Evolutionary conservation across 768 basidiomycete species (phyloP), one percentile per base, ranked within the genome.

Genomic region (Dictyophora rubrovolvata): DNA sequence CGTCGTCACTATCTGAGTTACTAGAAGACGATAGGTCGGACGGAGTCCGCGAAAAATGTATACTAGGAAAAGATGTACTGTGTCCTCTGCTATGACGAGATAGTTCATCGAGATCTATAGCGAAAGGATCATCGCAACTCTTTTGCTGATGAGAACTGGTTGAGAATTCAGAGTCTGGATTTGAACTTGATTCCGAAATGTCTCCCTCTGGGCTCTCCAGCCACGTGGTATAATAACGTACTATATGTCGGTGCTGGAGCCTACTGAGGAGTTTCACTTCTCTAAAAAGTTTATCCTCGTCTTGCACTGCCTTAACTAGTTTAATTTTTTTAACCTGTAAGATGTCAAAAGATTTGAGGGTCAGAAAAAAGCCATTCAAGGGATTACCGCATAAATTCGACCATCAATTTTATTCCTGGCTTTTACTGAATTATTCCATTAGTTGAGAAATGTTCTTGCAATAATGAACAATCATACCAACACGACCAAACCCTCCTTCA

Each of bases 171-270:
- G 61, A 61, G 14, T 61, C 62, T 34, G 21, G 23, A 33, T 64
- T 56, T n/a, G 73, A 74, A 17, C 71, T 66, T 20, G 82, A 81
- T 8, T 84, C 80, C 1, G 82, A 80, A 16, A 80, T 86, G 71
- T 72, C 67, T 1, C 75, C 71, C 59, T 87, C 86, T 10, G 77
- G 73, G 0, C 78, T 81, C 67, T 93, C 89, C n/a, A 93, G 79
- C 91, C 90, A 92, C 5, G 89, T 89, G 1, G 89, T 91, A 69
- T 84, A 92, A 69, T 94, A 96, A 47, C 93, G 82, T 18, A 96
- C 94, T 64, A 97, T 87, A 71, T 86, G 89, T 8, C 87, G 85
- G 69, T 97, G 93, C 46, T 85, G 88, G 28, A 97, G 79, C 34
- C 85, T 77, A 65, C 88, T 90, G n/a, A 96, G 74, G 0, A 89